Conservation (phyloP, 2,329 filamentous ascomycete species). For the Penicillium freii region DNA sequence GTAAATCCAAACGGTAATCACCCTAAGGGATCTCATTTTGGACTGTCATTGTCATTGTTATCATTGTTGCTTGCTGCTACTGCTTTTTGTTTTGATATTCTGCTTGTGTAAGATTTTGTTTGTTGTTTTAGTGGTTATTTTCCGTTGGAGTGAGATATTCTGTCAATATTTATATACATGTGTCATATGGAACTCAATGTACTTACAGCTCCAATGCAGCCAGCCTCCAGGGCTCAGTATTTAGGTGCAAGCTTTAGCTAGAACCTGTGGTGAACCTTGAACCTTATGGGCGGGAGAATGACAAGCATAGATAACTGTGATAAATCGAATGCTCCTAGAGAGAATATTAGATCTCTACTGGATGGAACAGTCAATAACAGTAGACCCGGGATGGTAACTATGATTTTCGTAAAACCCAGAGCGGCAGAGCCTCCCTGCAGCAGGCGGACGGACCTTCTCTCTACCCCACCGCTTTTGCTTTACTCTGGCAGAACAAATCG, state of each 20-base stretch:
- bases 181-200: no score
- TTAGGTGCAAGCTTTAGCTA: no score
- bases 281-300: no score
- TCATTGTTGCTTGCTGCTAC: neutral
- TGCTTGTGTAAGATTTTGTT: neutral
- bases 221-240: no score
- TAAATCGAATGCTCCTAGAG: no score
- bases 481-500: neutral
- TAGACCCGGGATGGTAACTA: neutral
- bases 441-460: no score
- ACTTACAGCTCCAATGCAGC: no score
- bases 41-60: neutral
- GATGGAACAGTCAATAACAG: no score
- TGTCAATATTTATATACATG: neutral
- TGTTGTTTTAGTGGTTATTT: neutral
- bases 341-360: neutral
- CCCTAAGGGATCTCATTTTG: neutral
- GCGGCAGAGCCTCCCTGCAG: no score
- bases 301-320: no score
- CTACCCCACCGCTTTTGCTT: neutral
- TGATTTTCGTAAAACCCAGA: neutral
- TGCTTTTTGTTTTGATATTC: neutral
- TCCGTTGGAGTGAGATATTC: neutral
- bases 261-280: no score
- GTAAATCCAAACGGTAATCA: neutral